Percentiles rank a stretch among this genome's conserved stretches.
Evolutionary conservation across 352 stramenopile species (phyloP).

Genomic region (Phytophthora quininea): DNA sequence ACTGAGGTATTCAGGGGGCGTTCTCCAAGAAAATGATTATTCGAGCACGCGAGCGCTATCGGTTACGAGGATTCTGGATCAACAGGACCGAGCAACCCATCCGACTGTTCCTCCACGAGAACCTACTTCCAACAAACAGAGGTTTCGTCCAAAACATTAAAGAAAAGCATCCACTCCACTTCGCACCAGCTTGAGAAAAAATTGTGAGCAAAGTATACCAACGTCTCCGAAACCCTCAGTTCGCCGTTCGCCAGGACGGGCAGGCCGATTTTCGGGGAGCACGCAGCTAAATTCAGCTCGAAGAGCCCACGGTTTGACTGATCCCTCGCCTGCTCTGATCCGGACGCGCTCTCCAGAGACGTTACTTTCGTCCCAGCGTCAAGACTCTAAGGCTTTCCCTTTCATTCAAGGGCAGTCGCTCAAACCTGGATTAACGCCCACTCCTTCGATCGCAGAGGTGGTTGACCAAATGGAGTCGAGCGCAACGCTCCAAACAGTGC

Average conservation of each 20-base stretch:
- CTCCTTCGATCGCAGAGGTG: conserved; percentile 44
- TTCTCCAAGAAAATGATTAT: conserved; percentile 35
- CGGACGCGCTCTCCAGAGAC: conserved; percentile 1
- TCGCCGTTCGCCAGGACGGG: not conserved
- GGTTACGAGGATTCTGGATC: conserved; percentile 12
- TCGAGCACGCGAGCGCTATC: conserved; percentile 21
- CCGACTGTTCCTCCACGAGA: no score
- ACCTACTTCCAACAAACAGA: no score
- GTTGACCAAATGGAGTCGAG: conserved; percentile 28
- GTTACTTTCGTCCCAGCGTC: conserved; percentile 22
- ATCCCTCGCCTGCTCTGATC: not conserved
- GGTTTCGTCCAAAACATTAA: no score
- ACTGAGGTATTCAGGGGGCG: conserved; percentile 9
- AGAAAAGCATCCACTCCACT: no score
- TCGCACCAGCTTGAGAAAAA: not conserved
- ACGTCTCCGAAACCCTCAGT: not conserved
- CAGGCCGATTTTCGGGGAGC: not conserved
- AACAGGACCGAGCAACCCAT: no score
- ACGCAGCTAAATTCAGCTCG: not conserved
- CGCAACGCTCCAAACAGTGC: no score
- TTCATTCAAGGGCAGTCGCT: conserved; percentile 30
- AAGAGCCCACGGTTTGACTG: not conserved
- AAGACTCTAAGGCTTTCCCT: conserved; percentile 9
- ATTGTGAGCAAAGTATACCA: not conserved
- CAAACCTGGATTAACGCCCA: conserved; percentile 18